Evolutionary conservation across 1,284 basidiomycete genomes (phyloP).

Genomic region (Heterobasidion irregulare): DNA sequence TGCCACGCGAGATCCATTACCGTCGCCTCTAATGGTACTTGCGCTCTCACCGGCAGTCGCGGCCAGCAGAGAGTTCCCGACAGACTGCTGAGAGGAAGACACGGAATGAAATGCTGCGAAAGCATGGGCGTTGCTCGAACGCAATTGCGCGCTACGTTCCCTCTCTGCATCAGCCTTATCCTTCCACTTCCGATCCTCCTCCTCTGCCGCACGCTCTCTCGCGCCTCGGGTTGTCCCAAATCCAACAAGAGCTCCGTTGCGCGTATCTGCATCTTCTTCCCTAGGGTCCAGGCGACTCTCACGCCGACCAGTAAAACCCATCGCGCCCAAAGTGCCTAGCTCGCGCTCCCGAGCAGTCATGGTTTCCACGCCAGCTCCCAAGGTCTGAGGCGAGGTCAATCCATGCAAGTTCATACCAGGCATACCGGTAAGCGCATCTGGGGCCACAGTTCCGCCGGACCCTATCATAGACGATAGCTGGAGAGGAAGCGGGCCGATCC

Average conservation of each 20-base stretch:
- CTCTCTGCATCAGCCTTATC: conserved; percentile 39
- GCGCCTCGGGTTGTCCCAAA: conserved; percentile 39
- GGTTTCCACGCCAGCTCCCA: conserved; percentile 22
- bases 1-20: conserved; percentile 2
- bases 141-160: conserved; percentile 32
- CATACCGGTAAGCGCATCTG: conserved; percentile 20
- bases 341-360: conserved; percentile 41
- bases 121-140: conserved; percentile 34
- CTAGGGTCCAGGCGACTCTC: conserved; percentile 21
- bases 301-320: conserved; percentile 33
- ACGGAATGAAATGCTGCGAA: conserved; percentile 75
- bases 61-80: conserved; percentile 25
- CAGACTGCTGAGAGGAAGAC: conserved; percentile 26
- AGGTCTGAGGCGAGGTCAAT: conserved; percentile 16
- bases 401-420: conserved; percentile 25
- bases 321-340: conserved; percentile 35
- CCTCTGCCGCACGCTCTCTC: conserved; percentile 54
- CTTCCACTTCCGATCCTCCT: conserved; percentile 54
- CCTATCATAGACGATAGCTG: conserved; percentile 21
- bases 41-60: conserved; percentile 19
- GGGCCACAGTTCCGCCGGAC: conserved; percentile 16
- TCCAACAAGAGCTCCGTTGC: conserved; percentile 31
- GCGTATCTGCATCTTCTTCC: conserved; percentile 33
- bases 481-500: conserved; percentile 54
- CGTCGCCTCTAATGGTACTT: neutral